phyloP scores from a whole-genome alignment of 2,329 filamentous ascomycete genomes.

The Penicillium nordicum region DNA sequence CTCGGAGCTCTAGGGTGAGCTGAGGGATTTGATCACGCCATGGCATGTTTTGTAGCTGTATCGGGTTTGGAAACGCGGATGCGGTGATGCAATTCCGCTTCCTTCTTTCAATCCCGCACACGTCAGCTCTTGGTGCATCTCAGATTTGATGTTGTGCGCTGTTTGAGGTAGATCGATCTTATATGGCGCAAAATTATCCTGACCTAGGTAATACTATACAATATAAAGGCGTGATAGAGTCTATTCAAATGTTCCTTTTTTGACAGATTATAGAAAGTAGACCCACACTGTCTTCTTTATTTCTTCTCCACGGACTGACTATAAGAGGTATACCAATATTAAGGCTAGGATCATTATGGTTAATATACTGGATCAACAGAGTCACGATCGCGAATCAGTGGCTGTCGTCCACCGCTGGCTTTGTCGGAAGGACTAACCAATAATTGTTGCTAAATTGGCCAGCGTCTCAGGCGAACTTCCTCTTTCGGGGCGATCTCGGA shows the following conservation, averaged over 20 bases:
- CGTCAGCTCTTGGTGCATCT: neutral
- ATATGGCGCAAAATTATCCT: neutral
- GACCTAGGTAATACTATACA: neutral
- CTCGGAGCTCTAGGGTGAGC: neutral
- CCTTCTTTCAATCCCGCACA: neutral
- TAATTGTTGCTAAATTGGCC: neutral
- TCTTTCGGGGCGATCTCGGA: slow-evolving; percentile 24
- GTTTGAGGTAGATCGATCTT: neutral
- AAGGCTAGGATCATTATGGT: neutral
- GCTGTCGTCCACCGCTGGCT: neutral
- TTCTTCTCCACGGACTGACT: neutral
- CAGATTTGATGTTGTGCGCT: neutral
- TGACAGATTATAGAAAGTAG: neutral
- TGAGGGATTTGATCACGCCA: slow-evolving; percentile 5
- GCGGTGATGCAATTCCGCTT: slow-evolving; percentile 4
- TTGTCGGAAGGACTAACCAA: slow-evolving; percentile 13
- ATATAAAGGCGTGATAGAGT: neutral
- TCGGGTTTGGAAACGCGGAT: neutral
- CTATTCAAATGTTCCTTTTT: neutral
- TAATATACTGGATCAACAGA: neutral
- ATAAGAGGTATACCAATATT: neutral
- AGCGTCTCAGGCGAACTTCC: slow-evolving; percentile 21
- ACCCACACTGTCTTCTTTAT: neutral
- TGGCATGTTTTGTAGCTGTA: neutral
- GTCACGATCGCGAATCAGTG: slow-evolving; percentile 6